These are phyloP conservation scores for Sungouiozyma intestinalis DNA, from an alignment of 805 yeast genomes.

Conservation along the genomic window DNA sequence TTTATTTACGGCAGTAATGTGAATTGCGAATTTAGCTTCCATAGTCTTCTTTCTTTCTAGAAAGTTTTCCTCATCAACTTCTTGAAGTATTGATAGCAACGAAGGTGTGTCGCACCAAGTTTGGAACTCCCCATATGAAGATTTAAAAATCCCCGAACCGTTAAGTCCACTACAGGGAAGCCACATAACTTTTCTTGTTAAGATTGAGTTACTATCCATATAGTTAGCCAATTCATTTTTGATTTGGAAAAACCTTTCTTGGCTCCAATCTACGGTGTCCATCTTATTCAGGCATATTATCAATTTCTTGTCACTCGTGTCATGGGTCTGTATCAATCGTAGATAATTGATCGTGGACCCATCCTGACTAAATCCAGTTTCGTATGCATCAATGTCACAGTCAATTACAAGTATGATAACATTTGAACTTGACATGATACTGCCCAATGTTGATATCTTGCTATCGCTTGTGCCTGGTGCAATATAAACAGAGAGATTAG, in stretches of 20 bases:
- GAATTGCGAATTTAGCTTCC: neutral
- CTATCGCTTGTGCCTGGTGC: constrained; percentile 4
- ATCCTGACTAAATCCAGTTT: constrained; percentile 8
- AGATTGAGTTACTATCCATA: constrained; percentile 75
- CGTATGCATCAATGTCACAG: constrained; percentile 9
- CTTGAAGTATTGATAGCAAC: constrained; percentile 1
- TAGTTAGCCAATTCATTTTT: constrained; percentile 65
- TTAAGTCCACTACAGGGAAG: constrained; percentile 95
- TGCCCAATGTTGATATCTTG: neutral
- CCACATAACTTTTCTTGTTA: constrained; percentile 63
- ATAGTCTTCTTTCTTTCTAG: neutral
- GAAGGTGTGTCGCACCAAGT: constrained; percentile 13
- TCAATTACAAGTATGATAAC: constrained; percentile 7
- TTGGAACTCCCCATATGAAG: constrained; percentile 33
- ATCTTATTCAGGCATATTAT: constrained; percentile 41
- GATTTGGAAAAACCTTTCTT: constrained; percentile 87
- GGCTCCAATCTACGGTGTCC: constrained; percentile 94
- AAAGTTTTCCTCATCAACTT: neutral
- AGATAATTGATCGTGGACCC: constrained; percentile 7
- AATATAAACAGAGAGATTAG: constrained; percentile 3
- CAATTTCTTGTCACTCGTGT: constrained; percentile 1
- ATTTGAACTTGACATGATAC: constrained; percentile 1
- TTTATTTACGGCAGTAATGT: neutral
- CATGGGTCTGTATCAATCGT: constrained; percentile 4
- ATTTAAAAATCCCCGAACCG: constrained; percentile 85